Evolutionary conservation across 2,329 filamentous ascomycete genomes (phyloP).

Genomic region (Mycosphaerella arachidis): DNA sequence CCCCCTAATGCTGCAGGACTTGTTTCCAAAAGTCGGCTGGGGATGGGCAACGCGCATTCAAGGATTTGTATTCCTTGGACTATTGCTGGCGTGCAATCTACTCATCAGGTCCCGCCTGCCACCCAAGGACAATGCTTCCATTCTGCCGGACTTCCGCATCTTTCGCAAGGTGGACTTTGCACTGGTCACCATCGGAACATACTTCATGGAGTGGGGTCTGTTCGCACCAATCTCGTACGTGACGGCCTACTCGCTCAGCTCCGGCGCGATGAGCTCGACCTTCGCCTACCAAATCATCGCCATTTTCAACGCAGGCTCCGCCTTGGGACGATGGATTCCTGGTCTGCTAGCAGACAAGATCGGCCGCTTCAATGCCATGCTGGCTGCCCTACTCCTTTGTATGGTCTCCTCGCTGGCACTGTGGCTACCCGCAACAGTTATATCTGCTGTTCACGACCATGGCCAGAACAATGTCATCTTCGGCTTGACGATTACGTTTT

Average conservation of each 20-base stretch:
- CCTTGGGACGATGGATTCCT: slow-evolving; percentile 72
- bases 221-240: slow-evolving; percentile 73
- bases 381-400: slow-evolving; percentile 62
- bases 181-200: slow-evolving; percentile 39
- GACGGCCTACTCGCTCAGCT: slow-evolving; percentile 63
- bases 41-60: slow-evolving; percentile 44
- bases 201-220: slow-evolving; percentile 46
- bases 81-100: slow-evolving; percentile 35
- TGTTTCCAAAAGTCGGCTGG: slow-evolving; percentile 40
- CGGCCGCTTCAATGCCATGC: slow-evolving; percentile 82
- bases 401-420: slow-evolving; percentile 65
- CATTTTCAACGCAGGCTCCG: slow-evolving; percentile 76
- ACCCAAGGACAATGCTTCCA: slow-evolving; percentile 35
- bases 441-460: slow-evolving; percentile 27
- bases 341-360: slow-evolving; percentile 74
- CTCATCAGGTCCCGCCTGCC: slow-evolving; percentile 42
- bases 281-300: slow-evolving; percentile 76
- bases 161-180: slow-evolving; percentile 38
- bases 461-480: slow-evolving; percentile 18
- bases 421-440: slow-evolving; percentile 62
- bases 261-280: slow-evolving; percentile 56
- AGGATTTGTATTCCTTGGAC: slow-evolving; percentile 40
- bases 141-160: slow-evolving; percentile 41
- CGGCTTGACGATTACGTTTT: slow-evolving; percentile 27
- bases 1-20: slow-evolving; percentile 40